phyloP scores from a whole-genome alignment of 441 rosid genomes.

The Raphanus hybrid region DNA sequence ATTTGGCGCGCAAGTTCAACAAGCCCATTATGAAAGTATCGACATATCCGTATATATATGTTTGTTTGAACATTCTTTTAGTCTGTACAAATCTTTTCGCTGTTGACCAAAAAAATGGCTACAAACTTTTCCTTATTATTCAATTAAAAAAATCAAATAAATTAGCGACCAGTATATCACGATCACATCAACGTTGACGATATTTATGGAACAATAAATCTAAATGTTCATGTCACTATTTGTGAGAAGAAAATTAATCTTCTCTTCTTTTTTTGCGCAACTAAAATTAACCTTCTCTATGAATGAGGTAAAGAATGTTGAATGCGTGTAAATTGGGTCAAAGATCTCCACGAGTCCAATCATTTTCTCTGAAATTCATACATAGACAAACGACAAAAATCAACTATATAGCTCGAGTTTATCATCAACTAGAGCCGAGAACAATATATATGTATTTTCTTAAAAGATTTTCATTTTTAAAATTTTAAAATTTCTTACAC shows the following conservation, averaged over 20 bases:
- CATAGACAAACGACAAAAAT: background rate
- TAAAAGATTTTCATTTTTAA: background rate
- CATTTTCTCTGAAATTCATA: background rate
- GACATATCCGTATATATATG: background rate
- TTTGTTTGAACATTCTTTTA: background rate
- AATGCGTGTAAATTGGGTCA: constrained; percentile 14
- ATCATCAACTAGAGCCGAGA: background rate
- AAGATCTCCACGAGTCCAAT: constrained; percentile 5
- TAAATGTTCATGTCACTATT: constrained; percentile 4
- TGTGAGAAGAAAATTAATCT: constrained; percentile 4
- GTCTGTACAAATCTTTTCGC: background rate
- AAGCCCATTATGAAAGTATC: constrained; percentile 10
- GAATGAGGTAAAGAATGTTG: background rate
- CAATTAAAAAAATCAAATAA: constrained; percentile 5
- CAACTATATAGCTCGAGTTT: background rate
- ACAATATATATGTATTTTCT: background rate
- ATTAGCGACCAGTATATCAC: constrained; percentile 19
- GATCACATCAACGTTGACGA: constrained; percentile 21
- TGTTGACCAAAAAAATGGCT: constrained; percentile 13
- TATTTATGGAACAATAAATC: background rate
- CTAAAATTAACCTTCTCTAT: background rate
- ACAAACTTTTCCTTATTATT: background rate
- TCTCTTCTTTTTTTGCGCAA: background rate
- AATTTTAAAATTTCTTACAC: background rate
- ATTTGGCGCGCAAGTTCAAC: constrained; percentile 19